phyloP scores from a whole-genome alignment of 208 protist species.

The Acanthamoeba divionensis region DNA sequence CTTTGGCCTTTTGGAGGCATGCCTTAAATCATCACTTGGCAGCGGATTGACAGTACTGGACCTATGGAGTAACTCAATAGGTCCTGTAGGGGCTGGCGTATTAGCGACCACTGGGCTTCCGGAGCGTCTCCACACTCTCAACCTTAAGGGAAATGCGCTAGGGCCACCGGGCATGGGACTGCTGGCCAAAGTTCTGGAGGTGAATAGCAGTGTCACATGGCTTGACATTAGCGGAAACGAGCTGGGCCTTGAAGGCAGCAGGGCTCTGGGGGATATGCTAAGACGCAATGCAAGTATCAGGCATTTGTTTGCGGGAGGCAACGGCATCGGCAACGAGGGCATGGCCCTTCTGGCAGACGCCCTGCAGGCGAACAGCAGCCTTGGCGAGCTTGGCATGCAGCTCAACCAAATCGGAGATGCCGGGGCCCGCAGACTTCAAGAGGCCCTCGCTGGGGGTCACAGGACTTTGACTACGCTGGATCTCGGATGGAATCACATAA shows the following conservation, averaged over 20 bases:
- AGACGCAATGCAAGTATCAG: neutral
- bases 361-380: neutral
- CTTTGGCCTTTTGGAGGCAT: too few species aligned
- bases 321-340: constrained; percentile 29
- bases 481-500: constrained; percentile 45
- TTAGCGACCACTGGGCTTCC: neutral
- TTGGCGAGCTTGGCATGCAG: neutral
- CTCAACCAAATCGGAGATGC: constrained; percentile 76
- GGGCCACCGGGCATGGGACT: neutral
- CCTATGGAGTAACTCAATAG: constrained; percentile 35
- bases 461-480: neutral
- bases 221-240: constrained; percentile 87
- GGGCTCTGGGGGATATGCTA: neutral
- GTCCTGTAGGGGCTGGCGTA: neutral
- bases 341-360: neutral
- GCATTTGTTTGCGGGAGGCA: neutral
- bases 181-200: constrained; percentile 3
- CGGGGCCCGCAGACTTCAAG: constrained; percentile 68
- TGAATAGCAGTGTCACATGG: neutral
- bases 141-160: constrained; percentile 16
- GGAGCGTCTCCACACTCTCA: neutral
- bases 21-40: too few species aligned
- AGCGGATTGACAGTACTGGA: neutral
- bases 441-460: neutral
- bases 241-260: constrained; percentile 60